These are phyloP conservation scores for Microbotryomycetes sp. DNA, from an alignment of 1,284 basidiomycete species.

Conservation along the genomic window DNA sequence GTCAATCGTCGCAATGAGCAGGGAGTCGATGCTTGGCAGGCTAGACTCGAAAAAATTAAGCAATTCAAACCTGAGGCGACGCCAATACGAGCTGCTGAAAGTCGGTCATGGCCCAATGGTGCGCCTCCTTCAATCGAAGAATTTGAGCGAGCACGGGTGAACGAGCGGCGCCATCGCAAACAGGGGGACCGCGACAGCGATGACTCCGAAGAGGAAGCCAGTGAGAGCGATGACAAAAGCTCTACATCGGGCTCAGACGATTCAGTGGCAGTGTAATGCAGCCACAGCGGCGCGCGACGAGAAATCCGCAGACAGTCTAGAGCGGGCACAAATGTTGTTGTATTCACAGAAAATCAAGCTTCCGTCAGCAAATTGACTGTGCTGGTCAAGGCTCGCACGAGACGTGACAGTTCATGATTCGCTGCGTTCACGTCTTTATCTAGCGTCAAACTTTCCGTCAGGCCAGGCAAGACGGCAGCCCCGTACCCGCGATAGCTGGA, in stretches of 20 bases:
- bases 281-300: no score
- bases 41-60: not conserved
- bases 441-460: conserved; percentile 42
- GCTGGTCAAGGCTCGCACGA: conserved; percentile 12
- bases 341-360: not conserved
- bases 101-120: no score
- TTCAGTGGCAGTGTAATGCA: no score
- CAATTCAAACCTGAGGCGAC: not conserved
- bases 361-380: not conserved
- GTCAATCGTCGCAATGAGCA: not conserved
- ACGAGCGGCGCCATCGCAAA: no score
- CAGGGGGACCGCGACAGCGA: no score
- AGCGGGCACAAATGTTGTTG: not conserved
- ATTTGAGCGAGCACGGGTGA: no score
- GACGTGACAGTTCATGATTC: conserved; percentile 11
- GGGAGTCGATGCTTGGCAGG: not conserved
- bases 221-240: no score
- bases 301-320: not conserved
- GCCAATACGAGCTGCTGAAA: no score
- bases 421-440: conserved; percentile 32
- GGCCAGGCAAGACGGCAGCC: conserved; percentile 44
- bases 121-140: no score
- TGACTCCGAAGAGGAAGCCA: no score
- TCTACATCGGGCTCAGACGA: no score
- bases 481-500: conserved; percentile 41